Evolutionary conservation across 352 stramenopile species (phyloP).

Genomic region (Globisporangium recalcitrans): DNA sequence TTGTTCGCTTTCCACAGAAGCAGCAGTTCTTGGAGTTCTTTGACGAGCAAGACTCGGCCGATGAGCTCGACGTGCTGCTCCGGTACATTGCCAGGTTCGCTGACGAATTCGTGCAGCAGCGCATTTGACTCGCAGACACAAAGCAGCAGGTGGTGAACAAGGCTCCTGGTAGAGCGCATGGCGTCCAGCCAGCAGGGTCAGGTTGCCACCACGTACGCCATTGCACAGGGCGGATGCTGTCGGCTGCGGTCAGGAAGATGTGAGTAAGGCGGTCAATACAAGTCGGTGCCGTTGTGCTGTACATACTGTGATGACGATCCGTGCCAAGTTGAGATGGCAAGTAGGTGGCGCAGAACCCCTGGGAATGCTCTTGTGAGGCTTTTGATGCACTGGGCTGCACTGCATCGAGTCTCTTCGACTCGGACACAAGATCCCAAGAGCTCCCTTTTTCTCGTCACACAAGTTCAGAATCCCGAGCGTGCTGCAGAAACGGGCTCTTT

Average conservation of each 20-base stretch:
- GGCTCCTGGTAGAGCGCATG: background rate
- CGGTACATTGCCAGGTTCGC: slow-evolving; percentile 58
- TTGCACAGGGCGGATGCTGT: too few species aligned
- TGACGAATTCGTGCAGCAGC: slow-evolving; percentile 51
- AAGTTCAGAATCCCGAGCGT: slow-evolving; percentile 2
- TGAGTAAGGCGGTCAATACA: too few species aligned
- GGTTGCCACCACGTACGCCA: background rate
- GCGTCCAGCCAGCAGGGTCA: background rate
- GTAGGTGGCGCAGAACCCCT: too few species aligned
- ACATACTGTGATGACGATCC: too few species aligned
- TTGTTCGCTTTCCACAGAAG: slow-evolving; percentile 31
- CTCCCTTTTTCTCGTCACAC: background rate
- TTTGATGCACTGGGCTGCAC: background rate
- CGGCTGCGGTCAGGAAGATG: too few species aligned
- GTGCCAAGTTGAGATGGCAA: too few species aligned
- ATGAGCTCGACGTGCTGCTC: slow-evolving; percentile 64
- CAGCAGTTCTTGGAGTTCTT: slow-evolving; percentile 69
- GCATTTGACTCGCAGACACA: slow-evolving; percentile 9
- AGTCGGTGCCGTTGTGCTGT: too few species aligned
- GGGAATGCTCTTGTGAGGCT: too few species aligned
- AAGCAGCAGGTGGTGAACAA: background rate
- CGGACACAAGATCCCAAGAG: background rate
- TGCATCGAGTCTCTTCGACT: background rate
- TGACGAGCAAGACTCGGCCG: slow-evolving; percentile 58
- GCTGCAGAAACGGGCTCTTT: background rate